A percentile compares a stretch with the other conserved stretches of the same genome.
Conservation (phyloP, 2,329 filamentous ascomycete genomes). For the Trichothecium sympodiale region DNA sequence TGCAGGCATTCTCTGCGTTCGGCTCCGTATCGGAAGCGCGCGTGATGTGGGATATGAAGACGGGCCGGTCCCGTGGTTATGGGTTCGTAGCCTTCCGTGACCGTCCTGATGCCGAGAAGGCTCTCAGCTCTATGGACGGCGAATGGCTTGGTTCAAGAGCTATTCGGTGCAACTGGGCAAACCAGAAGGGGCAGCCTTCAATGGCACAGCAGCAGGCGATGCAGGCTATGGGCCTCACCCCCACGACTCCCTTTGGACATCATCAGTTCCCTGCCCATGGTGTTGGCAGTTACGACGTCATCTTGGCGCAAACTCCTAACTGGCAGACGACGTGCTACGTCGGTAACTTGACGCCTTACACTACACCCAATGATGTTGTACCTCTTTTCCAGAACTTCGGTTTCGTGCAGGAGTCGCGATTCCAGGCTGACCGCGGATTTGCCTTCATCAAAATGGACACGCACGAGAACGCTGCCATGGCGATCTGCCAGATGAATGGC, state of each 20-base stretch:
- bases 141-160: constrained; percentile 98
- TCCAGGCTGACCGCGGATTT: constrained; percentile 96
- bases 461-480: constrained; percentile 96
- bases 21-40: constrained; percentile 93
- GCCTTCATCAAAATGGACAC: constrained; percentile 99
- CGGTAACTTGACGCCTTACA: constrained; percentile 95
- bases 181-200: constrained; percentile 98
- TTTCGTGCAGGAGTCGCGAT: constrained; percentile 91
- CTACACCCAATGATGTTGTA: constrained; percentile 91
- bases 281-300: constrained; percentile 95
- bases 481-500: constrained; percentile 93
- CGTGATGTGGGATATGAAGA: constrained; percentile 99
- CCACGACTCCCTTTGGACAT: constrained; percentile 89
- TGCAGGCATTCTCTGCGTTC: constrained; percentile 92
- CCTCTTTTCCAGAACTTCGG: constrained; percentile 98
- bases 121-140: constrained; percentile 93
- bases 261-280: constrained; percentile 97
- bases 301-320: constrained; percentile 83
- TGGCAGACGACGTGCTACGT: constrained; percentile 99
- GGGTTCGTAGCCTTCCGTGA: constrained; percentile 97
- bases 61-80: constrained; percentile 90
- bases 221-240: constrained; percentile 96
- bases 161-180: constrained; percentile 99
- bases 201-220: constrained; percentile 97
- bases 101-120: constrained; percentile 86